Base-by-base conservation (phyloP, 345 rosid genomes). In the Diplotaxis tenuifolia region DNA sequence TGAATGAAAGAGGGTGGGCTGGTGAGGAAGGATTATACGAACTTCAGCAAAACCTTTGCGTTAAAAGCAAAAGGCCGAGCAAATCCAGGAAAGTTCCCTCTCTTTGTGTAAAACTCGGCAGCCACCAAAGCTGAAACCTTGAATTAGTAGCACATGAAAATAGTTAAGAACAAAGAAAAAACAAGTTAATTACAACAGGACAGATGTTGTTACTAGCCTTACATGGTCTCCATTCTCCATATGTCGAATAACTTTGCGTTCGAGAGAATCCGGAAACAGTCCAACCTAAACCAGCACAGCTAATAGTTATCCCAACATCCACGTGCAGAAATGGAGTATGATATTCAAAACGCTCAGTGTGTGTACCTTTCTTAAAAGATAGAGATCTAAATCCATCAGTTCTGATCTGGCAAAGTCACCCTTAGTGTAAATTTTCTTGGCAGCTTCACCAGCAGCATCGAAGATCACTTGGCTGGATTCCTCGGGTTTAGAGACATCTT, bases 61-160 rank as follows among this genome's bases (percentile, higher is more conserved):
- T 89, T 84, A 78, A 89, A 90, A 57, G 88, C 93, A 58, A 85
- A 89, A 25, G 96, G 98, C 65, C 92, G 77, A 34, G 90, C 90
- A 79, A 89, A 90, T 71, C 98, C 96, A 1, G 93, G 92, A 55
- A 93, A 93, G 50, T 84, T 84, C 8, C 87, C 85, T 78, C 92
- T 86, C 72, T 78, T 90, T 16, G 90, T 75, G 67, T 90, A 90
- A 74, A 90, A 93, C 71, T 93, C 96, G 27, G 89, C 90, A 38
- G 98, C 90, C 81, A 93, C 91, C 85, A 93, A 80, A 73, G 96
- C 96, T 54, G 93, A 89, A 71, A 89, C 89, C 98, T 90, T 83
- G 78, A 57, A 73, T 11, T 61, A 71, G 60, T 64, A 71, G 63
- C 66, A 83, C 55, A 62, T 34, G 56, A 16, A 32, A 8, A 34